Evolutionary conservation across 2,329 filamentous ascomycete genomes (phyloP), one percentile per base, ranked within the genome.

Genomic region (Colletotrichum incanum): DNA sequence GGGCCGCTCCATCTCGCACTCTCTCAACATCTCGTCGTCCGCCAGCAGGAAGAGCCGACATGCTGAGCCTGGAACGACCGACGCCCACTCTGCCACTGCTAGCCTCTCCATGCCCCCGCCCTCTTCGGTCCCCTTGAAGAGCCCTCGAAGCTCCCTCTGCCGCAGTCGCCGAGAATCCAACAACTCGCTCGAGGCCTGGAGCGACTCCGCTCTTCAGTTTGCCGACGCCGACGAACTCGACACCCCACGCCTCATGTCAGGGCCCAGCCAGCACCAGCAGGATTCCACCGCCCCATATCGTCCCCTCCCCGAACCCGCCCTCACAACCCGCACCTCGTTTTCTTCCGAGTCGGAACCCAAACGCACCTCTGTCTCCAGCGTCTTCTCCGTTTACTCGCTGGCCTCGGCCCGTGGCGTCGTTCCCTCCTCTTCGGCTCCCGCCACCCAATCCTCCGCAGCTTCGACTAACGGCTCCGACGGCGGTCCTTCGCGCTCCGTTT

Each of bases 371-470:
- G 88, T 92, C 72, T 93, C 92, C 9, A 95, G 93, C 1, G 83
- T 94, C 64, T 93, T 93, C 78, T 95, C 93, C 0, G 84, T 94
- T 62, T 93, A 93, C 78, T 94, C 93, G 41, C 82, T 93, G 31
- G 89, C 89, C 55, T 93, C 92, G 7, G 89, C 86, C 65, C 88
- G 88, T 56, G 87, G 86, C 41, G 83, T 86, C 37, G 71, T 58
- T 41, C 54, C 79, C 20, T 80, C 84, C 67, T 88, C 87, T 74
- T 93, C 92, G 3, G 89, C 86, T 65, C 88, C 87, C 54, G 87
- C 85, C 39, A 83, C 85, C n/a, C 80, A 84, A 67, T 88, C 87
- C 75, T 87, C 88, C 23, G 84, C 87, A 41, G 84, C 84, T 23
- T 90, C 89, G 63, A 83, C 83, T 26, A 86, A 86, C 78, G 86